These are phyloP conservation scores for Cercospora zeae-maydis DNA, from an alignment of 2,329 filamentous ascomycete genomes.

Conservation along the genomic window DNA sequence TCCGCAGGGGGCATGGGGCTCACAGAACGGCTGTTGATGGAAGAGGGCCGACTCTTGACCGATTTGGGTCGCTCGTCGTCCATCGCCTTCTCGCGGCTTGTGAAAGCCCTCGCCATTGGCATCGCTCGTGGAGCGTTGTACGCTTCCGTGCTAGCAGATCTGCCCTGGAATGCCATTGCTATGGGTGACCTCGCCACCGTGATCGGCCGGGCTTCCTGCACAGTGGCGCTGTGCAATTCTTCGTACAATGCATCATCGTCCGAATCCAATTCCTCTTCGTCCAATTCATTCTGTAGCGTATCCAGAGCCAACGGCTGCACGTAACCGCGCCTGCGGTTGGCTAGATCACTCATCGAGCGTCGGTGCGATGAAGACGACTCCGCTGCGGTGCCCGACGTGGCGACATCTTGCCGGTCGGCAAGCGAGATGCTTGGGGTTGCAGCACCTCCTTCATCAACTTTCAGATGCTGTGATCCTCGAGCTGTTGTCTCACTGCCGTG, in stretches of 20 bases:
- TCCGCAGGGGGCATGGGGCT: conserved; percentile 15
- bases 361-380: background rate
- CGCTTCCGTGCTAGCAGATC: conserved; percentile 30
- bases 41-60: background rate
- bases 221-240: conserved; percentile 74
- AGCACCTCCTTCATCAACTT: conserved; percentile 25
- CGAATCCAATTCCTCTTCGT: conserved; percentile 52
- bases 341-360: conserved; percentile 27
- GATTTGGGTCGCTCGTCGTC: background rate
- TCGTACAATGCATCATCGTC: conserved; percentile 66
- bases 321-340: conserved; percentile 41
- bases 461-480: conserved; percentile 17
- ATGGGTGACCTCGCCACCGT: conserved; percentile 70
- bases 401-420: background rate
- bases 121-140: conserved; percentile 25
- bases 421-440: background rate
- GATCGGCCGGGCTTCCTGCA: conserved; percentile 79
- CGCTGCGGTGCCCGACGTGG: background rate
- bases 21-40: background rate
- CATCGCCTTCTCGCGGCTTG: conserved; percentile 9
- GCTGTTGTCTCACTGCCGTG: conserved; percentile 7
- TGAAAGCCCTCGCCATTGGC: conserved; percentile 24
- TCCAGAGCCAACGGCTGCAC: conserved; percentile 41
- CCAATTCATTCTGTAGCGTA: conserved; percentile 39
- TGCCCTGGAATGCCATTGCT: conserved; percentile 43